Evolutionary conservation across 257 asterid genomes (phyloP).

Genomic region (Solanum bukasovii): DNA sequence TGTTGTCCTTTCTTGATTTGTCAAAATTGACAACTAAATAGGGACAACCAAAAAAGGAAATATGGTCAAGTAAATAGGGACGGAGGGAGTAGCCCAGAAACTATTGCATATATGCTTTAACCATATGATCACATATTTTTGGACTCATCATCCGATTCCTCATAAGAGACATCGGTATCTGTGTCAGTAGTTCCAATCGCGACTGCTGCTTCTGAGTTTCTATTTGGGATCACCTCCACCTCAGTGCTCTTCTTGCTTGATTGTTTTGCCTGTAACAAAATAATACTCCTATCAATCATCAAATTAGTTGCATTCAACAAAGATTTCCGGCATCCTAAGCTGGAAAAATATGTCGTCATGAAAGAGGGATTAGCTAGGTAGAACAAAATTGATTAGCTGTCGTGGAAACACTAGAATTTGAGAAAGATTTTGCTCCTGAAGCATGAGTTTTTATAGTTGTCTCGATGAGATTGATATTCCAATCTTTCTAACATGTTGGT

Average conservation of each 20-base stretch:
- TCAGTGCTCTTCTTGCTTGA: not conserved
- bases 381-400: no score
- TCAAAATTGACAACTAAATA: no score
- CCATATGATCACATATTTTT: not conserved
- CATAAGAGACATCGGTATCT: not conserved
- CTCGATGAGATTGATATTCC: not conserved
- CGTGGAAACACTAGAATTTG: no score
- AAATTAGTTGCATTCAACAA: not conserved
- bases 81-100: not conserved
- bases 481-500: not conserved
- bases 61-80: no score
- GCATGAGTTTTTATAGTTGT: not conserved
- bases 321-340: not conserved
- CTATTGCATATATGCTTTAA: not conserved
- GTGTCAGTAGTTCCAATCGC: not conserved
- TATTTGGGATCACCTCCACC: no score
- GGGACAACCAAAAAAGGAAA: no score
- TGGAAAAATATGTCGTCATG: not conserved
- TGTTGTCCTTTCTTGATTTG: no score
- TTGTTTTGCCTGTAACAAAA: not conserved
- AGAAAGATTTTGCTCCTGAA: no score
- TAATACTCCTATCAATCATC: not conserved
- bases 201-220: not conserved
- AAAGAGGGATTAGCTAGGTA: no score
- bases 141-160: not conserved